Conservation (phyloP, 1,284 basidiomycete species). For the Ustilago vetiveriae region DNA sequence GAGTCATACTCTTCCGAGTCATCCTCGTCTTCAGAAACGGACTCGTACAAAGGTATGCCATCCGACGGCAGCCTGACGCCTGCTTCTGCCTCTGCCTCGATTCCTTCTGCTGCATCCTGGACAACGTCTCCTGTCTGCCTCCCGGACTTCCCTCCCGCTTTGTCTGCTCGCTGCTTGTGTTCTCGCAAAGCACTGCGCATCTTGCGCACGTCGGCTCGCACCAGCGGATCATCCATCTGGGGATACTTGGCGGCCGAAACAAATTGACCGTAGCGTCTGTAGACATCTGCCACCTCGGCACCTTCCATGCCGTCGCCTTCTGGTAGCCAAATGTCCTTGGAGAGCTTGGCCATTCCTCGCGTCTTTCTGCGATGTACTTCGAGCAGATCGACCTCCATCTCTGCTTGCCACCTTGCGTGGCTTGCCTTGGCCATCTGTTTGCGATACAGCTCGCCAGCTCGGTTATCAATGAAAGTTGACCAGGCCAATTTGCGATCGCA, state of each 20-base stretch:
- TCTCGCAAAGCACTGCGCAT: constrained; percentile 23
- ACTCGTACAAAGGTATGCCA: constrained; percentile 11
- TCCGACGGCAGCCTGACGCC: no score
- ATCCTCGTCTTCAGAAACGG: constrained; percentile 9
- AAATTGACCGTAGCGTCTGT: constrained; percentile 24
- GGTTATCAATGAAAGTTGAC: constrained; percentile 28
- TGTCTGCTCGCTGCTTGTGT: neutral
- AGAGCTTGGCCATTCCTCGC: constrained; percentile 19
- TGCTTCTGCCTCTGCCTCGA: neutral
- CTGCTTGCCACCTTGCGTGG: constrained; percentile 32
- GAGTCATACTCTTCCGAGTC: constrained; percentile 28
- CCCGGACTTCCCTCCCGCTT: neutral
- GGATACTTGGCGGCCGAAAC: constrained; percentile 18
- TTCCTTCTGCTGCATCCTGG: neutral
- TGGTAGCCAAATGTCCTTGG: constrained; percentile 15
- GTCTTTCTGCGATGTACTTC: constrained; percentile 31
- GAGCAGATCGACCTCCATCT: constrained; percentile 40
- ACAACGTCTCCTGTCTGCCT: neutral
- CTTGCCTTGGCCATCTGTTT: constrained; percentile 10
- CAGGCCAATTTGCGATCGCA: constrained; percentile 45
- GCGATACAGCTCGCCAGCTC: constrained; percentile 27
- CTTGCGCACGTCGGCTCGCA: constrained; percentile 28
- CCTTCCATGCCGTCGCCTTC: neutral
- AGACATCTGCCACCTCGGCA: constrained; percentile 10
- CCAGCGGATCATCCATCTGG: constrained; percentile 19